These are phyloP conservation scores for Paecilomyces sp. DNA, from an alignment of 2,329 filamentous ascomycete genomes.

Conservation along the genomic window DNA sequence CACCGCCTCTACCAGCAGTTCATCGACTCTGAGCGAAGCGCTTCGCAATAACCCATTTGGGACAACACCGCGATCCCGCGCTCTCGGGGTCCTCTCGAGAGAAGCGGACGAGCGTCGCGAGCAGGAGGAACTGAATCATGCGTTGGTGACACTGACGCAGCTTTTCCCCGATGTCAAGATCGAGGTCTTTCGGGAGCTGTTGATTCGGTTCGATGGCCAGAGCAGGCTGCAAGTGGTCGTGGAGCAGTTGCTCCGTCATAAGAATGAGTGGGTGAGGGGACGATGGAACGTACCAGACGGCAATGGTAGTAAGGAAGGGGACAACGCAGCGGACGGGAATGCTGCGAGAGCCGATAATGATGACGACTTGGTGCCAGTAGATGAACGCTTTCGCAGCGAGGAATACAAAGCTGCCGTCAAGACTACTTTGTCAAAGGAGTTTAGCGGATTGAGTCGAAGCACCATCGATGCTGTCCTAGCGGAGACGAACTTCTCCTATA, in stretches of 20 bases:
- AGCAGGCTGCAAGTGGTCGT: slow-evolving; percentile 41
- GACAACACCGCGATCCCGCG: slow-evolving; percentile 20
- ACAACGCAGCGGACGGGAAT: slow-evolving; percentile 1
- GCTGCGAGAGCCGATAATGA: slow-evolving; percentile 4
- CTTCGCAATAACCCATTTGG: slow-evolving; percentile 39
- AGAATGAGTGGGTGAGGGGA: slow-evolving; percentile 41
- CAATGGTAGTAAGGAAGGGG: not conserved
- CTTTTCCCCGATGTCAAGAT: slow-evolving; percentile 41
- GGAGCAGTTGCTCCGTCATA: slow-evolving; percentile 40
- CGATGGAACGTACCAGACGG: slow-evolving; percentile 34
- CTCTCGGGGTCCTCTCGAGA: slow-evolving; percentile 10
- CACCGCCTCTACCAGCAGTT: slow-evolving; percentile 1
- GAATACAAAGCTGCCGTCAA: slow-evolving; percentile 37
- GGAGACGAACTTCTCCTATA: slow-evolving; percentile 42
- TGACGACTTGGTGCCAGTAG: slow-evolving; percentile 23
- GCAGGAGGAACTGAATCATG: slow-evolving; percentile 34
- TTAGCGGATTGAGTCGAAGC: slow-evolving; percentile 35
- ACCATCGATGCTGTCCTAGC: slow-evolving; percentile 41
- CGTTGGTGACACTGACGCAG: slow-evolving; percentile 31
- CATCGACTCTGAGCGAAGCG: slow-evolving; percentile 32
- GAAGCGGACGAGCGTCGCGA: slow-evolving; percentile 24
- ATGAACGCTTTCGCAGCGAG: slow-evolving; percentile 38
- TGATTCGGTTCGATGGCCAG: slow-evolving; percentile 39
- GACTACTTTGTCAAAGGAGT: slow-evolving; percentile 34
- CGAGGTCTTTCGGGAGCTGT: slow-evolving; percentile 42